These are phyloP conservation scores for Harringtonia lauricola DNA, from an alignment of 2,329 filamentous ascomycete species.

Conservation along the genomic window DNA sequence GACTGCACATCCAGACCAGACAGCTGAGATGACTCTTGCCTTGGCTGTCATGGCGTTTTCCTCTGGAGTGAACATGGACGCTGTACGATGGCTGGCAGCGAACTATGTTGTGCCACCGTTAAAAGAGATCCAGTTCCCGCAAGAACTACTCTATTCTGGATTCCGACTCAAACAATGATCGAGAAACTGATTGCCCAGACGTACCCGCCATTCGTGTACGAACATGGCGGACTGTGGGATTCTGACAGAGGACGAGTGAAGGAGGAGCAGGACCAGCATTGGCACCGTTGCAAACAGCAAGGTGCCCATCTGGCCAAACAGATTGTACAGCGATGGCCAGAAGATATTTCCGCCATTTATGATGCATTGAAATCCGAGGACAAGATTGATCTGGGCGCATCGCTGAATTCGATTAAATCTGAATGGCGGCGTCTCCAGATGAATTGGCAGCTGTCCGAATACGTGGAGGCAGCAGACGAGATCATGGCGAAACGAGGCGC, in stretches of 20 bases:
- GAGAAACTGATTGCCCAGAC: background rate
- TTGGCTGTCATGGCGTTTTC: slow-evolving; percentile 15
- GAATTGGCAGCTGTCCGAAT: slow-evolving; percentile 32
- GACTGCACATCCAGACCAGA: background rate
- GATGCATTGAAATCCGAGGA: background rate
- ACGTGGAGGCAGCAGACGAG: slow-evolving; percentile 31
- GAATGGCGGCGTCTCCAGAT: slow-evolving; percentile 36
- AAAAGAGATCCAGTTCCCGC: slow-evolving; percentile 22
- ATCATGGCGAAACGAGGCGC: slow-evolving; percentile 17
- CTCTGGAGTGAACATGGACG: slow-evolving; percentile 13
- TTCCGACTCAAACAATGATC: background rate
- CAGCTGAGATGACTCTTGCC: slow-evolving; percentile 14
- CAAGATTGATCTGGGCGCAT: slow-evolving; percentile 21
- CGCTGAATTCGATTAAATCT: slow-evolving; percentile 21
- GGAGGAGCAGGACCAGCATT: background rate
- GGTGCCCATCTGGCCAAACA: background rate
- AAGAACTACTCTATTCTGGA: background rate
- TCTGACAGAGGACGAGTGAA: background rate
- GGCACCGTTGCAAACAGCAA: background rate
- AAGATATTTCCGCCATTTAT: background rate
- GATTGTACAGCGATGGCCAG: background rate
- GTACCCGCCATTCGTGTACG: background rate
- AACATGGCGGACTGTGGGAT: background rate
- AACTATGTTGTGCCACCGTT: slow-evolving; percentile 31
- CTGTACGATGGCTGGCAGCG: slow-evolving; percentile 26